phyloP scores from a whole-genome alignment of 192 early-diverging fungal genomes.

The Mortierella alpina region DNA sequence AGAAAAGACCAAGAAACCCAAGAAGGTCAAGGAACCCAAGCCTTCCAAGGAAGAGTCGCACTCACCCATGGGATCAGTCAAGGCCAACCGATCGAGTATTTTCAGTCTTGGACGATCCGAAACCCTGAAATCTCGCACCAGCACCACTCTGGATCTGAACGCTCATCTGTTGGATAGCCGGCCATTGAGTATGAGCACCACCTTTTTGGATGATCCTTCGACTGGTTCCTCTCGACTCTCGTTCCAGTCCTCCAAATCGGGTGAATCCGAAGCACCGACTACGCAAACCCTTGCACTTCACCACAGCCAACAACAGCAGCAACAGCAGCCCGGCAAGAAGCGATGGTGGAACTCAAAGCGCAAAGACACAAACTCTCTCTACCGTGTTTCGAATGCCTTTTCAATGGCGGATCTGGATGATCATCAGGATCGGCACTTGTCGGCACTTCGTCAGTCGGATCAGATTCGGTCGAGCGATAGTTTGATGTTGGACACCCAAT shows the following conservation, averaged over 20 bases:
- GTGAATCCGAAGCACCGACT: constrained; percentile 22
- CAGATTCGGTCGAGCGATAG: constrained; percentile 32
- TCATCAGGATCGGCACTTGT: constrained; percentile 15
- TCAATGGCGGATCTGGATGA: constrained; percentile 43
- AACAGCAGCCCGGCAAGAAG: constrained; percentile 17
- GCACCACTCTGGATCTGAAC: constrained; percentile 24
- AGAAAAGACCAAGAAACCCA: constrained; percentile 34
- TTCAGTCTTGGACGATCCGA: constrained; percentile 41
- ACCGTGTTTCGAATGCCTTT: constrained; percentile 28
- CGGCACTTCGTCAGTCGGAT: constrained; percentile 7
- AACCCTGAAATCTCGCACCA: constrained; percentile 28
- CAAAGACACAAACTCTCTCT: constrained; percentile 29
- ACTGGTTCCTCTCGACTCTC: constrained; percentile 13
- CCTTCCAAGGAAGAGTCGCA: neutral
- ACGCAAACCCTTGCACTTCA: constrained; percentile 1
- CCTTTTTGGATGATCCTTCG: constrained; percentile 24
- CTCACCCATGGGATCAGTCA: constrained; percentile 12
- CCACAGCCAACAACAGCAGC: neutral
- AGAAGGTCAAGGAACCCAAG: constrained; percentile 28
- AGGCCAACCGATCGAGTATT: constrained; percentile 44
- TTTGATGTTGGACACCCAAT: constrained; percentile 10
- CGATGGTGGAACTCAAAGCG: constrained; percentile 42
- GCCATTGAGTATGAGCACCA: constrained; percentile 40
- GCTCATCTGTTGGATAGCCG: constrained; percentile 14
- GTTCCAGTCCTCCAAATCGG: constrained; percentile 48